phyloP scores from a whole-genome alignment of 139 green algal genomes.

The Yamagishiella unicocca region DNA sequence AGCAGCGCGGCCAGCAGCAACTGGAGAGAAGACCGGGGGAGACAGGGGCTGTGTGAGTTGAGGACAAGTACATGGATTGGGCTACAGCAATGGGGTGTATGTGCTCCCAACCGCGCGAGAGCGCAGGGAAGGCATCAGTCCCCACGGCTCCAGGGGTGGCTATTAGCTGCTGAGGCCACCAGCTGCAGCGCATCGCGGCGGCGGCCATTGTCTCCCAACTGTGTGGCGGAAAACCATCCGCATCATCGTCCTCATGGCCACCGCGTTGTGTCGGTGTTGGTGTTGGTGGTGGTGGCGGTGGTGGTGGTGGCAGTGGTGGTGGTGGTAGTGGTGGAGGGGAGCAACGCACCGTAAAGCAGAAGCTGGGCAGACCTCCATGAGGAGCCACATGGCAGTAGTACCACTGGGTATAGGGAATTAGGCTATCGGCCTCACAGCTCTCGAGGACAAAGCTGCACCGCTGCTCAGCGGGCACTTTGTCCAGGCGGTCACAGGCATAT shows the following conservation, averaged over 20 bases:
- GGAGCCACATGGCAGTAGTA: constrained; percentile 67
- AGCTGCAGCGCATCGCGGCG: too few relatives aligned
- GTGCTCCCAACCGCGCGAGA: too few relatives aligned
- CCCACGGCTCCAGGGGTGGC: too few relatives aligned
- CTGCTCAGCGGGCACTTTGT: constrained; percentile 13
- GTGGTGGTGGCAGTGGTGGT: too few relatives aligned
- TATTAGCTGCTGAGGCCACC: too few relatives aligned
- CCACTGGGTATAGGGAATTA: constrained; percentile 61
- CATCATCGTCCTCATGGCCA: too few relatives aligned
- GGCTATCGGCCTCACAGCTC: constrained; percentile 52
- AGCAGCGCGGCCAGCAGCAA: constrained; percentile 68
- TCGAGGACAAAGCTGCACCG: constrained; percentile 45
- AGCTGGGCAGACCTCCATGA: constrained; percentile 21
- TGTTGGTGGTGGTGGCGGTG: too few relatives aligned
- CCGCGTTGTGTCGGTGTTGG: too few relatives aligned
- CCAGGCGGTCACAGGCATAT: not conserved
- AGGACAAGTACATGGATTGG: not conserved
- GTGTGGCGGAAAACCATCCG: too few relatives aligned
- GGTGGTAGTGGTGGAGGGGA: not conserved
- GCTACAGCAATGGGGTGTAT: too few relatives aligned
- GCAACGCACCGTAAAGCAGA: constrained; percentile 54
- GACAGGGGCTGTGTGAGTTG: not conserved
- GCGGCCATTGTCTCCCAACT: too few relatives aligned
- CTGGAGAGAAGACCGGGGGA: constrained; percentile 37
- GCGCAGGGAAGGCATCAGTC: too few relatives aligned